A percentile compares a stretch with the other conserved stretches of the same genome.
These are phyloP conservation scores for Trichoderma koningiopsis DNA, from an alignment of 2,329 filamentous ascomycete genomes.

Conservation along the genomic window DNA sequence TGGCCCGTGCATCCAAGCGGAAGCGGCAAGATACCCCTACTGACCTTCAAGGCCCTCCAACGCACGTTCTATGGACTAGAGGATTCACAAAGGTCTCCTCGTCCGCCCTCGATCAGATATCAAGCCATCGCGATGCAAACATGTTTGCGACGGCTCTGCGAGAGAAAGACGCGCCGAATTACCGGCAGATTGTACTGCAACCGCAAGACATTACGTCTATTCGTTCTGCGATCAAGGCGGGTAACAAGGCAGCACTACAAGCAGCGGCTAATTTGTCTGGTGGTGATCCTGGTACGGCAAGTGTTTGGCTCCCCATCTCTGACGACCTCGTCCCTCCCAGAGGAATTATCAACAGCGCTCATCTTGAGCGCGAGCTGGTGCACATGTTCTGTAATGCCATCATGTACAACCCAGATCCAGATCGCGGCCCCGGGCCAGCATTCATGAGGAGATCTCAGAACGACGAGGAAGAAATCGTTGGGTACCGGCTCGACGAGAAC, in stretches of 20 bases:
- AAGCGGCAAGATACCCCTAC: constrained; percentile 58
- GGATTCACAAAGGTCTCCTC: constrained; percentile 73
- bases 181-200: constrained; percentile 71
- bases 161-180: constrained; percentile 74
- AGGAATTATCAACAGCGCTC: constrained; percentile 88
- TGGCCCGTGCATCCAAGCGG: constrained; percentile 52
- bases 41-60: constrained; percentile 57
- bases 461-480: constrained; percentile 52
- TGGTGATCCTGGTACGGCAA: constrained; percentile 57
- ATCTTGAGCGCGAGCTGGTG: constrained; percentile 89
- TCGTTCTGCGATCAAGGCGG: constrained; percentile 72
- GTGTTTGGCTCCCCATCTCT: constrained; percentile 67
- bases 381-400: constrained; percentile 98
- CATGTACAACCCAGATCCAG: constrained; percentile 92
- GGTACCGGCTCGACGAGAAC: constrained; percentile 75
- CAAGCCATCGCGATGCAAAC: constrained; percentile 74
- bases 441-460: constrained; percentile 55
- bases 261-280: constrained; percentile 63
- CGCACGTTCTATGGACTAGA: constrained; percentile 73
- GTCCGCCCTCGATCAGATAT: constrained; percentile 74
- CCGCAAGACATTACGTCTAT: constrained; percentile 79
- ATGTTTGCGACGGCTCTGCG: constrained; percentile 77
- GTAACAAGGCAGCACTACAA: constrained; percentile 65
- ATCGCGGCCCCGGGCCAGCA: constrained; percentile 66
- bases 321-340: constrained; percentile 81